These are phyloP conservation scores for Plenodomus lindquistii DNA, from an alignment of 2,329 filamentous ascomycete genomes.

Conservation along the genomic window DNA sequence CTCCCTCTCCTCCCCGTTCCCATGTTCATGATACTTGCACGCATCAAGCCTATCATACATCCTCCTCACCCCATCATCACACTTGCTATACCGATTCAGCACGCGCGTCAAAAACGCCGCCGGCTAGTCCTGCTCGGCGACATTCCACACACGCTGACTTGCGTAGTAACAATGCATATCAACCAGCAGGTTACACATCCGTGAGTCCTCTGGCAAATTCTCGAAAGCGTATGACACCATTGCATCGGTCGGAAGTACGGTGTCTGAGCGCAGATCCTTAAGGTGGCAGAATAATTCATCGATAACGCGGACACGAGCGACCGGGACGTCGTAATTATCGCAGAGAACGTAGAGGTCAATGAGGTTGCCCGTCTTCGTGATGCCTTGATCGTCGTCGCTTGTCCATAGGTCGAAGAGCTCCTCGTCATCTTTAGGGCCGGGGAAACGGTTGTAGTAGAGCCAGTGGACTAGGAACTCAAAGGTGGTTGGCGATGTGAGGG, in stretches of 20 bases:
- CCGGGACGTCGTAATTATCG: too few species aligned
- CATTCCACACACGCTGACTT: too few species aligned
- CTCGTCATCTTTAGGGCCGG: neutral
- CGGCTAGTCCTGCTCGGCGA: too few species aligned
- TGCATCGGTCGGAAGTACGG: neutral
- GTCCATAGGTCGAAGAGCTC: too few species aligned
- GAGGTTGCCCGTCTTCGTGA: neutral
- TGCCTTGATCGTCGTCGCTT: neutral
- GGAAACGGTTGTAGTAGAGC: conserved; percentile 17
- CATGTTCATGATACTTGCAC: conserved; percentile 11
- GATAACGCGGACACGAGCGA: too few species aligned
- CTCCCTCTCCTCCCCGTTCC: neutral
- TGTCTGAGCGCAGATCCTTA: neutral
- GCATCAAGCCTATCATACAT: neutral
- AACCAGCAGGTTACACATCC: conserved; percentile 1
- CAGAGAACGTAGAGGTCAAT: conserved; percentile 8
- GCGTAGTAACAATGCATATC: conserved; percentile 1
- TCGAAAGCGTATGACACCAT: neutral
- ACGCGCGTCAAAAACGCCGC: too few species aligned
- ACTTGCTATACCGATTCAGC: too few species aligned
- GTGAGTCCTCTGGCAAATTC: neutral
- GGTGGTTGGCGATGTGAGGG: conserved; percentile 6
- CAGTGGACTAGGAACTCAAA: conserved; percentile 34
- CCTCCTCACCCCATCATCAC: too few species aligned
- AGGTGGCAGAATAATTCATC: neutral